Conservation (phyloP, 805 yeast species). For the Candida methanosorbosa region DNA sequence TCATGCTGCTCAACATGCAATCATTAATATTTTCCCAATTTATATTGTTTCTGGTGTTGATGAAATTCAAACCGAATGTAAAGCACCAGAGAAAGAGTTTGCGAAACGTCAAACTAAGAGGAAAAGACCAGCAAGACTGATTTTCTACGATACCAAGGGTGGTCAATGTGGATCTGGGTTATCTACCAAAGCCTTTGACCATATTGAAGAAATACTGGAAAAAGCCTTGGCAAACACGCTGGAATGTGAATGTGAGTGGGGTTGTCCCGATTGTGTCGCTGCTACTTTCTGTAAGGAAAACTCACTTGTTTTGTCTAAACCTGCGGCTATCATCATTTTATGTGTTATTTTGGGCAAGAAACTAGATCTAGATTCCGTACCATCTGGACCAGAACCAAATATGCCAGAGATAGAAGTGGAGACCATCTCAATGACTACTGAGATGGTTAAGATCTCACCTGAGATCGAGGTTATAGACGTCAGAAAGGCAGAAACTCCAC, state of each 20-base stretch:
- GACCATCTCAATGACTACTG: constrained; percentile 49
- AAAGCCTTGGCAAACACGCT: constrained; percentile 51
- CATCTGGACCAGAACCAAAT: constrained; percentile 69
- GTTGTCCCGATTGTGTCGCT: constrained; percentile 85
- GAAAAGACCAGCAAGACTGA: constrained; percentile 77
- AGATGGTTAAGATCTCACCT: constrained; percentile 50
- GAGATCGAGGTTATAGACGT: constrained; percentile 50
- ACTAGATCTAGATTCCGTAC: constrained; percentile 38
- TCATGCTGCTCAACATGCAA: constrained; percentile 93
- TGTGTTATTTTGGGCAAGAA: constrained; percentile 50
- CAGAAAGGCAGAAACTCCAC: constrained; percentile 13
- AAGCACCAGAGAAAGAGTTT: constrained; percentile 95
- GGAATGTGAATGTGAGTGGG: constrained; percentile 58
- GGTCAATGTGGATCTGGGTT: constrained; percentile 77
- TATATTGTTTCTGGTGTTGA: constrained; percentile 64
- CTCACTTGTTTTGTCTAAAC: constrained; percentile 76
- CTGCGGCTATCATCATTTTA: constrained; percentile 69
- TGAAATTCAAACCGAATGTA: constrained; percentile 89
- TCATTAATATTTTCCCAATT: constrained; percentile 71
- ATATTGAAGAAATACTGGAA: constrained; percentile 55
- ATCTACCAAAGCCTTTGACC: constrained; percentile 70
- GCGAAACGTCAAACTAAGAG: constrained; percentile 64
- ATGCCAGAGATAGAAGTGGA: constrained; percentile 65
- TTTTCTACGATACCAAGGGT: constrained; percentile 79
- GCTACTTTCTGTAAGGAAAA: constrained; percentile 74